These are phyloP conservation scores for Medicago arabica DNA, from an alignment of 306 rosid species.

Conservation along the genomic window DNA sequence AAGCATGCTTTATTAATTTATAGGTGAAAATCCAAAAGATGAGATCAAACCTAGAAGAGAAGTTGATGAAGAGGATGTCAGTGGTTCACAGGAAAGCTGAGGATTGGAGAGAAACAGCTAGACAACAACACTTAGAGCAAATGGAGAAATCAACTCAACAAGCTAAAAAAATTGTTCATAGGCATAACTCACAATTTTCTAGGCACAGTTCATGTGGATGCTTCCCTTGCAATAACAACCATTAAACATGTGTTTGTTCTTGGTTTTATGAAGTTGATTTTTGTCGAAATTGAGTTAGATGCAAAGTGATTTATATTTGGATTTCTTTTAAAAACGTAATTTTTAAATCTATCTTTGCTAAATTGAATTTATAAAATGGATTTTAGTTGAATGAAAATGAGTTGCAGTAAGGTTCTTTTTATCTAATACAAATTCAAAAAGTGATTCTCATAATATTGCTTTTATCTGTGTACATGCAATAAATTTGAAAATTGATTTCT, in stretches of 20 bases:
- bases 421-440: too few species aligned
- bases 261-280: neutral
- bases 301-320: neutral
- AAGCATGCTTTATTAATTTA: conserved; percentile 1
- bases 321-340: neutral
- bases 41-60: conserved; percentile 92
- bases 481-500: too few species aligned
- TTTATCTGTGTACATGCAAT: too few species aligned
- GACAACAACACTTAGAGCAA: conserved; percentile 77
- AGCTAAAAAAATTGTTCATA: conserved; percentile 61
- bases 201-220: conserved; percentile 80
- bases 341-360: neutral
- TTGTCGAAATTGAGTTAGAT: neutral
- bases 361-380: too few species aligned
- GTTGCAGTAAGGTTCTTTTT: too few species aligned
- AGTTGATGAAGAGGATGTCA: conserved; percentile 89
- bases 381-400: too few species aligned
- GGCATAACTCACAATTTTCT: conserved; percentile 54
- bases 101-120: conserved; percentile 78
- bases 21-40: conserved; percentile 95
- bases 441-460: too few species aligned
- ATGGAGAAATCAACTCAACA: conserved; percentile 63
- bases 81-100: conserved; percentile 88
- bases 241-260: neutral
- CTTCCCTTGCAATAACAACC: conserved; percentile 72